Evolutionary conservation across 23 red algal genomes (phyloP).

Genomic region (Gracilaria gracilis): DNA sequence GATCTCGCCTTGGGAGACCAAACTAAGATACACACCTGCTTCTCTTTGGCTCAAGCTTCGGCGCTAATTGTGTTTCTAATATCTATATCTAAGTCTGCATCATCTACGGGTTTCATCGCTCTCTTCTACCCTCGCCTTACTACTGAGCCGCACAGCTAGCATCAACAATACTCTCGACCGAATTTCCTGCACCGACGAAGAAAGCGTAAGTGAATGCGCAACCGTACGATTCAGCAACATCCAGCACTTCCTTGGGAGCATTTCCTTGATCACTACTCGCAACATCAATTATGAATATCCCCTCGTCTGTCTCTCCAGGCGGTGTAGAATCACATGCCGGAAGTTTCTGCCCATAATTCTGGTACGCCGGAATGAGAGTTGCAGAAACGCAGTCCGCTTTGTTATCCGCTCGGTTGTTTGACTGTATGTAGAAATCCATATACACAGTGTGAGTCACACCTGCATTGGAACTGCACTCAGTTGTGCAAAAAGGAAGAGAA

Average conservation of each 20-base stretch:
- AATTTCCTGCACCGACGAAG: background rate
- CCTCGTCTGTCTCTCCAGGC: background rate
- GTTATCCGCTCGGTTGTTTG: background rate
- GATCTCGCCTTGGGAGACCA: no score
- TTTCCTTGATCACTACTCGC: background rate
- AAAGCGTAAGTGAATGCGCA: background rate
- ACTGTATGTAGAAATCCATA: conserved; percentile 4
- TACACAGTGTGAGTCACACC: background rate
- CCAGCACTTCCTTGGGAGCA: background rate
- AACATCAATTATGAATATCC: background rate
- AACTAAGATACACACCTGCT: no score
- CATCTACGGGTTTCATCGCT: no score
- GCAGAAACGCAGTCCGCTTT: background rate
- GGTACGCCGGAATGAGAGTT: background rate
- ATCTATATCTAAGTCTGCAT: no score
- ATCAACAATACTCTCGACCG: background rate
- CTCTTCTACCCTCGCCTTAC: no score
- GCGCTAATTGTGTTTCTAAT: no score
- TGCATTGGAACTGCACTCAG: background rate
- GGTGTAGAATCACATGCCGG: background rate
- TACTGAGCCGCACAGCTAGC: background rate
- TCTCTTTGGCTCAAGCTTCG: no score
- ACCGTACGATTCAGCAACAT: background rate
- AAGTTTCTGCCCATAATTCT: background rate
- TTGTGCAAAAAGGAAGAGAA: background rate